Base-by-base conservation (phyloP, 305 asterid species). In the Petunia hybrid region DNA sequence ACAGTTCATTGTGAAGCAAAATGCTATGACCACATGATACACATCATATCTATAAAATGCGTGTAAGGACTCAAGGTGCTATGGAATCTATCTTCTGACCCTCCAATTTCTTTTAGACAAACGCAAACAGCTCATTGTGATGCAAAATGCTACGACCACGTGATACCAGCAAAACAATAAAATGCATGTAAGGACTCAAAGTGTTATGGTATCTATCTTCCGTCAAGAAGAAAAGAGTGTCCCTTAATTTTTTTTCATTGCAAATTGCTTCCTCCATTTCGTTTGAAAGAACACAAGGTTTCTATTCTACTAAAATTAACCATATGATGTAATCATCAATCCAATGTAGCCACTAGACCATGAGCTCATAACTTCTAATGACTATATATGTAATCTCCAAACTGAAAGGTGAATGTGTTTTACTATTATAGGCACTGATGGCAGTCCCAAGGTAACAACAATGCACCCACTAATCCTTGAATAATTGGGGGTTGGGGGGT, bases 1-100 rank as follows among this genome's bases (percentile, higher is more conserved):
- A 22, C 31, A 70, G 22, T 70, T 70, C n/a, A 70, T 70, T 46
- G 13, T 45, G 76, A 22, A 69, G 61, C 12, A 71, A 71, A 70
- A 46, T 35, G 1, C 9, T 2, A 48, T 48, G 35, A 12, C 5
- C 31, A 46, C 6, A 35, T 51, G 13, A 51, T 9, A 71, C 12
- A 48, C 35, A 48, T 10, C 3, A 71, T 22, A 71, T 31, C 12
- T 45, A 70, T 4, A 70, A 46, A 4, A 45, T 16, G 38, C 55
- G 41, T 10, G 59, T 8, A 22, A 31, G 60, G 60, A 70, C 12
- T 70, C 60, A 1, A 70, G 1, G 16, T 70, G 42, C 10, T 22
- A 22, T 70, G 5, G 9, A 43, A 69, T 45, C 41, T 22, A 45
- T 45, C 31, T 40, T 53, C 31, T 22, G 31, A 22, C 31, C 31